phyloP scores from a whole-genome alignment of 805 yeast species.

The Saturnispora hagleri region DNA sequence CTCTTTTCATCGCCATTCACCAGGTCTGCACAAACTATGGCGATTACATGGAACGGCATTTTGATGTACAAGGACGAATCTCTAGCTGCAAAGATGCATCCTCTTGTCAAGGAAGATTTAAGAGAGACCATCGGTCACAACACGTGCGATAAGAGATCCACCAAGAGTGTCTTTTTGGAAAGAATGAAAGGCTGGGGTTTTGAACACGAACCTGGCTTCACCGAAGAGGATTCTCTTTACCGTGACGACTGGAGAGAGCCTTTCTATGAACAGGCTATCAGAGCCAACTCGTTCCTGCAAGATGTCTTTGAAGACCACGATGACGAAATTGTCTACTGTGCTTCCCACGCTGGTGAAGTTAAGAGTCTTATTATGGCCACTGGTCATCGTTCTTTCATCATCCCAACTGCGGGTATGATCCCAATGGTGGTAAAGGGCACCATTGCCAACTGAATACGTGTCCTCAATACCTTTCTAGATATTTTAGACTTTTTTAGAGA shows the following conservation, averaged over 20 bases:
- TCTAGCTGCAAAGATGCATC: constrained; percentile 15
- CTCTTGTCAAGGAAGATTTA: constrained; percentile 35
- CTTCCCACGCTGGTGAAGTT: constrained; percentile 58
- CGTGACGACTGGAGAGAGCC: constrained; percentile 39
- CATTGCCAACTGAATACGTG: constrained; percentile 4
- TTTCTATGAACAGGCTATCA: constrained; percentile 37
- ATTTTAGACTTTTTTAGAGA: too few relatives aligned
- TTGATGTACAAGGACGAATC: constrained; percentile 22
- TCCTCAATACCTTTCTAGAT: not conserved
- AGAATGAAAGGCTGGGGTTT: constrained; percentile 33
- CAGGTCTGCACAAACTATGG: constrained; percentile 49
- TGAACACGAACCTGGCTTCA: constrained; percentile 35
- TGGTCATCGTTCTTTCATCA: constrained; percentile 46
- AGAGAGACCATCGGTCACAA: constrained; percentile 57
- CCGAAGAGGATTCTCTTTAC: constrained; percentile 42
- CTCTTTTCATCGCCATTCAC: constrained; percentile 58
- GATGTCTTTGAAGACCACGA: constrained; percentile 30
- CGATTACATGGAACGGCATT: constrained; percentile 40
- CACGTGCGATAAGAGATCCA: constrained; percentile 49
- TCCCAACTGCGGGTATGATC: constrained; percentile 60
- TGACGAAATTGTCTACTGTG: constrained; percentile 33
- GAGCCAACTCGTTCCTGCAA: constrained; percentile 37
- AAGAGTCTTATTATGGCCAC: constrained; percentile 41
- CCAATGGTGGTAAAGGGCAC: constrained; percentile 45
- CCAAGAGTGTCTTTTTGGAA: constrained; percentile 29